Conservation (phyloP, 768 basidiomycete species). For the Suillus brevipes region DNA sequence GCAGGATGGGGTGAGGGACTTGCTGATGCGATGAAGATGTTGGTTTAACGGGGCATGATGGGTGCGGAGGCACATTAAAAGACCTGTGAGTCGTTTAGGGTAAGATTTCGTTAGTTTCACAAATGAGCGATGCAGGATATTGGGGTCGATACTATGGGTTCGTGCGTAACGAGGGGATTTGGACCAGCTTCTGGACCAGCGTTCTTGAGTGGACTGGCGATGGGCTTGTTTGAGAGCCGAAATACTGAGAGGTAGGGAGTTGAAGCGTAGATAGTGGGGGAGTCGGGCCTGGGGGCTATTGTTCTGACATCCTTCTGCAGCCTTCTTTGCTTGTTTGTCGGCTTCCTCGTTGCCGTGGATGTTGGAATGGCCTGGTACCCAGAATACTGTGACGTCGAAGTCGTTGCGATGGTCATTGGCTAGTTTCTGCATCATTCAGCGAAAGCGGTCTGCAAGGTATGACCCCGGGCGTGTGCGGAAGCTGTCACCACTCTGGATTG, state of each 20-base stretch:
- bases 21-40: slow-evolving; percentile 32
- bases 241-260: not conserved
- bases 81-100: slow-evolving; percentile 16
- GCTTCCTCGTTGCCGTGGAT: slow-evolving; percentile 5
- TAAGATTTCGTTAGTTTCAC: slow-evolving; percentile 8
- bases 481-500: too few species aligned
- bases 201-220: not conserved
- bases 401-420: too few species aligned
- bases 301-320: not conserved
- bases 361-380: not conserved
- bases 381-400: not conserved
- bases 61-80: slow-evolving; percentile 33
- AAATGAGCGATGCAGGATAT: not conserved
- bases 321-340: not conserved
- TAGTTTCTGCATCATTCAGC: too few species aligned
- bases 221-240: not conserved
- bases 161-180: not conserved
- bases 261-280: not conserved
- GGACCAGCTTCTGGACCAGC: not conserved
- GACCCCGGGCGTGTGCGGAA: too few species aligned
- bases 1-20: slow-evolving; percentile 26
- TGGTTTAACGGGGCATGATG: slow-evolving; percentile 31
- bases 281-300: not conserved
- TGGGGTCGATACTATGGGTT: not conserved
- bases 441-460: too few species aligned